These are phyloP conservation scores for Cudoniella acicularis DNA, from an alignment of 495 filamentous ascomycete species.

Conservation along the genomic window DNA sequence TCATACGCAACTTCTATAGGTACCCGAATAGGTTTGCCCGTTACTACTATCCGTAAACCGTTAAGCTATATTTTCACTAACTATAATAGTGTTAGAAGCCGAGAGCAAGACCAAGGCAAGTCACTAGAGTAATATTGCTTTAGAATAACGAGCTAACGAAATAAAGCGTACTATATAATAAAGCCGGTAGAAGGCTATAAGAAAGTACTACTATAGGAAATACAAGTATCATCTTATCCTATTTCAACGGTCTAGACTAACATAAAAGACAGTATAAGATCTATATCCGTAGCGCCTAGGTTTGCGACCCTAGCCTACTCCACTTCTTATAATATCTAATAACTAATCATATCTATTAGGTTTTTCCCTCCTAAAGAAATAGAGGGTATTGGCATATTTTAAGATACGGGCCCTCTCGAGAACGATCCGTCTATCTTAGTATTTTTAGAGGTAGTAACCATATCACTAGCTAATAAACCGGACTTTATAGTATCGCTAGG, in stretches of 20 bases:
- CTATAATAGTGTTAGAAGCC: constrained; percentile 20
- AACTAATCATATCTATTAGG: constrained; percentile 7
- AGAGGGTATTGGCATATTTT: constrained; percentile 30
- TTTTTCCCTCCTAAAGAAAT: constrained; percentile 32
- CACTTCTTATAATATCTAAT: neutral
- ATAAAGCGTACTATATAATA: constrained; percentile 14
- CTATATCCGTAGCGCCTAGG: constrained; percentile 18
- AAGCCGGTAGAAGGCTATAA: neutral
- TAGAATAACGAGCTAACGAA: neutral
- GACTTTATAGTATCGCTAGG: constrained; percentile 34
- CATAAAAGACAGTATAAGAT: constrained; percentile 19
- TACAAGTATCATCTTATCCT: no score
- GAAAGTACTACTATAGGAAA: constrained; percentile 20
- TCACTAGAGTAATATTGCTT: neutral
- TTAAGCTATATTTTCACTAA: constrained; percentile 26
- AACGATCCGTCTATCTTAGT: constrained; percentile 32
- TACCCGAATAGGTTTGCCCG: constrained; percentile 19
- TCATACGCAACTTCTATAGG: constrained; percentile 10
- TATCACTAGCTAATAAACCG: constrained; percentile 26
- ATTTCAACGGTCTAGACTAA: neutral
- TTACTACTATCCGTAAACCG: constrained; percentile 18
- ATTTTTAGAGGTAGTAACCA: constrained; percentile 26
- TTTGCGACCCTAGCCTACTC: neutral
- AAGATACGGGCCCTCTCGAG: constrained; percentile 33
- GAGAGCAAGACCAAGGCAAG: constrained; percentile 10